Percentiles rank a stretch among this genome's conserved stretches.
Evolutionary conservation across 371 early-diverging fungal species (phyloP).

Genomic region (Apophysomyces ossiformis): DNA sequence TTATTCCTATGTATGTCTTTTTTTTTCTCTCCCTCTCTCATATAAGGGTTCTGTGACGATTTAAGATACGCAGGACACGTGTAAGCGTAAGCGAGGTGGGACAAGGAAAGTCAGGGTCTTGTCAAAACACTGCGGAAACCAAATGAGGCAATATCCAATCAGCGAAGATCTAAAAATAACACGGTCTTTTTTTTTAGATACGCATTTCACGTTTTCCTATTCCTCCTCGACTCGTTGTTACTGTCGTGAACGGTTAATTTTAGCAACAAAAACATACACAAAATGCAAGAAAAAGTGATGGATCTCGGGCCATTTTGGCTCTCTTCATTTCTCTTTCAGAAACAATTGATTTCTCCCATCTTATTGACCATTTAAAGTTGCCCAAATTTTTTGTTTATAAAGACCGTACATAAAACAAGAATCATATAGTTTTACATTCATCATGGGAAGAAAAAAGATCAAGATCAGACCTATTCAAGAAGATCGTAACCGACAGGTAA

Average conservation of each 20-base stretch:
- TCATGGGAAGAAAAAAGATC: conserved; percentile 40
- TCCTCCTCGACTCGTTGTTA: background rate
- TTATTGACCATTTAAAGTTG: background rate
- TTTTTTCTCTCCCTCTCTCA: too few species aligned
- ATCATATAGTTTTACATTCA: background rate
- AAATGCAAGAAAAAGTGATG: background rate
- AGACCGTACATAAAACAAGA: background rate
- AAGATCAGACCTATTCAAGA: conserved; percentile 38
- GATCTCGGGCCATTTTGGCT: too few species aligned
- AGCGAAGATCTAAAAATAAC: conserved; percentile 6
- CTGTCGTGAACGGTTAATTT: background rate
- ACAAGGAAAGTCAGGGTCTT: conserved; percentile 9
- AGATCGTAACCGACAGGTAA: conserved; percentile 36
- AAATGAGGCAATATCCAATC: conserved; percentile 7
- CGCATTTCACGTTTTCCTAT: background rate
- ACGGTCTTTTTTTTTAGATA: conserved; percentile 9
- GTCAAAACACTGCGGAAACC: background rate
- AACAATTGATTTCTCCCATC: background rate
- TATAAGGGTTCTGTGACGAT: too few species aligned
- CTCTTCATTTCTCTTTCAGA: conserved; percentile 5
- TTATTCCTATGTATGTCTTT: too few species aligned
- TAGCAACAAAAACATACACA: conserved; percentile 2
- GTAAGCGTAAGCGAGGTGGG: conserved; percentile 1
- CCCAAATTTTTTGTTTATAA: background rate
- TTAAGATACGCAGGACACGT: background rate